Evolutionary conservation across 2,329 filamentous ascomycete genomes (phyloP).

Genomic region (Sphaerulina musiva): DNA sequence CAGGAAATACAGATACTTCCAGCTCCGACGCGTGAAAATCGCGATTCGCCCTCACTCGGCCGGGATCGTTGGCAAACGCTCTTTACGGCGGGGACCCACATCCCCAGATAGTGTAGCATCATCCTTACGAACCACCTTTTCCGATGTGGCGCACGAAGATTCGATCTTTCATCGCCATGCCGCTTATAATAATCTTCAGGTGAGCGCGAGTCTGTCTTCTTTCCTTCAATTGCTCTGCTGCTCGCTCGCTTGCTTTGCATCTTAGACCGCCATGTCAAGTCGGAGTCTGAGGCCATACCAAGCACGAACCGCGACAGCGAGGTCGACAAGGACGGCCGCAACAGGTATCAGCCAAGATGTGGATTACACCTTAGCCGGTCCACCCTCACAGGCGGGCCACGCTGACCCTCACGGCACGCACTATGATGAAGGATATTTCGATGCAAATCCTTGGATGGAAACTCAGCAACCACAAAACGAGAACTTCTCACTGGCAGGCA

Average conservation of each 20-base stretch:
- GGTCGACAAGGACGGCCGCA: constrained; percentile 9
- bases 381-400: background rate
- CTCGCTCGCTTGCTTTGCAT: background rate
- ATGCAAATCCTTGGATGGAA: constrained; percentile 26
- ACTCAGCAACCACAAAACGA: constrained; percentile 16
- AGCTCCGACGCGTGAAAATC: too few species aligned
- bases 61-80: too few species aligned
- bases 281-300: constrained; percentile 7
- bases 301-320: constrained; percentile 8
- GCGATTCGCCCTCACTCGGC: too few species aligned
- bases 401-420: constrained; percentile 25
- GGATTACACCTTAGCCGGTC: constrained; percentile 18
- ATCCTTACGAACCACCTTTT: constrained; percentile 9
- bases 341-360: constrained; percentile 12
- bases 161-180: background rate
- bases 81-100: background rate
- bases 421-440: constrained; percentile 25
- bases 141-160: background rate
- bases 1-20: too few species aligned
- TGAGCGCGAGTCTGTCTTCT: constrained; percentile 2
- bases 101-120: constrained; percentile 9
- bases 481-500: constrained; percentile 24
- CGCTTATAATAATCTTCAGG: constrained; percentile 3
- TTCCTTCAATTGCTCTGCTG: background rate
- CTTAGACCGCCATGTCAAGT: constrained; percentile 13